These are phyloP conservation scores for Aspergillus eucalypticola DNA, from an alignment of 2,329 filamentous ascomycete species.

Conservation along the genomic window DNA sequence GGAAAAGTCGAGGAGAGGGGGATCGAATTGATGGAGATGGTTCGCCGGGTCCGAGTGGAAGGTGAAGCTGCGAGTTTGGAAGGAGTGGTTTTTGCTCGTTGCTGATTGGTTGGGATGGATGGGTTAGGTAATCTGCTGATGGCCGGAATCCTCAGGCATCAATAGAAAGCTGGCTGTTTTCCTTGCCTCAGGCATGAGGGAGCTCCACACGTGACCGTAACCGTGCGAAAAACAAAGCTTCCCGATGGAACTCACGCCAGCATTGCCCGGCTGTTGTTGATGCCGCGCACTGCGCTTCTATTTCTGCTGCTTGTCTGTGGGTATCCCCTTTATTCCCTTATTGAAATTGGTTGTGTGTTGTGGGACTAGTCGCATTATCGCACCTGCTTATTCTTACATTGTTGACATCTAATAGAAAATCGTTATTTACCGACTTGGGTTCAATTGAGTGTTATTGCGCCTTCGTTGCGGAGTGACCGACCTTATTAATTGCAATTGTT, in stretches of 20 bases:
- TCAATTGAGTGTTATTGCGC: too few species aligned
- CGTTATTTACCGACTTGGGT: too few species aligned
- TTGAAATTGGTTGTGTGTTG: too few species aligned
- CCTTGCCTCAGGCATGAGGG: not conserved
- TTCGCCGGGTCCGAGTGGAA: constrained; percentile 32
- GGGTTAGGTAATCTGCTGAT: constrained; percentile 20
- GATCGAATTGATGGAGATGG: constrained; percentile 7
- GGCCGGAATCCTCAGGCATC: not conserved
- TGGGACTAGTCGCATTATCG: too few species aligned
- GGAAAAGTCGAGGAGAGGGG: not conserved
- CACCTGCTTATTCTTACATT: too few species aligned
- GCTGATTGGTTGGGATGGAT: constrained; percentile 35
- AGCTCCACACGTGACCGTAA: constrained; percentile 15
- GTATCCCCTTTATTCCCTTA: not conserved
- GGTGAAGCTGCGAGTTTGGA: constrained; percentile 23
- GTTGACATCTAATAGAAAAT: too few species aligned
- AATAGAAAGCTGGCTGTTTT: too few species aligned
- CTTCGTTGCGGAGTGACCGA: too few species aligned
- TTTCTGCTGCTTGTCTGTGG: not conserved
- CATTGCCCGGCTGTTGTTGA: constrained; percentile 6
- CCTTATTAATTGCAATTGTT: too few species aligned
- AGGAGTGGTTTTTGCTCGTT: constrained; percentile 33
- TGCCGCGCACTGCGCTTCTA: not conserved
- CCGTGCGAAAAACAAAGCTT: constrained; percentile 19
- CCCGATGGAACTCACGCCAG: constrained; percentile 2